Evolutionary conservation across 257 asterid species (phyloP).

Genomic region (Nicotiana paniculata): DNA sequence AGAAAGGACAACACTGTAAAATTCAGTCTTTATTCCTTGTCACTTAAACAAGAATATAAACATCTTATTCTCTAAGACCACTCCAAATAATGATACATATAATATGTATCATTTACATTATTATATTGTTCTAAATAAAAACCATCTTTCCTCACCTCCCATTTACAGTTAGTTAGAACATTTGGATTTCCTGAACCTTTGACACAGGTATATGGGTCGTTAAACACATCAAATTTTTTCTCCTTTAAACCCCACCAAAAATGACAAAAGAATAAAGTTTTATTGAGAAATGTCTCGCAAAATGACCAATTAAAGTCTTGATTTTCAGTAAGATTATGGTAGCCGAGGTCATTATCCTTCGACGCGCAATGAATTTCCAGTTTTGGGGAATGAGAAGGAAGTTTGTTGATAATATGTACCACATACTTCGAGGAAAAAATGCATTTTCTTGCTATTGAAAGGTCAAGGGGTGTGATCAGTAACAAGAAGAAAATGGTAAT

Average conservation of each 20-base stretch:
- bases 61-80: not conserved
- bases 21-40: not conserved
- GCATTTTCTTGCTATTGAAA: not conserved
- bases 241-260: not conserved
- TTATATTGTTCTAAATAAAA: not conserved
- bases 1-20: not conserved
- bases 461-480: not conserved
- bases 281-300: not conserved
- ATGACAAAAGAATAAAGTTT: not conserved
- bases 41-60: not conserved
- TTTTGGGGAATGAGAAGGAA: not conserved
- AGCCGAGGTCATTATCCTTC: not conserved
- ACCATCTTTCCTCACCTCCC: not conserved
- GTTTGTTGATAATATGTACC: not conserved
- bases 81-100: not conserved
- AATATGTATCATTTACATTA: not conserved
- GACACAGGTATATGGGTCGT: not conserved
- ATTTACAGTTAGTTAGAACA: not conserved
- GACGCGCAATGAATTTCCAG: not conserved
- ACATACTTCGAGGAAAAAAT: not conserved
- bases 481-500: not conserved
- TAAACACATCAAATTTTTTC: not conserved
- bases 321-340: not conserved
- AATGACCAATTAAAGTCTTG: not conserved
- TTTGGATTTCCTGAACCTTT: not conserved